Base-by-base conservation (phyloP, 1,284 basidiomycete genomes). In the Ganoderma boninense region DNA sequence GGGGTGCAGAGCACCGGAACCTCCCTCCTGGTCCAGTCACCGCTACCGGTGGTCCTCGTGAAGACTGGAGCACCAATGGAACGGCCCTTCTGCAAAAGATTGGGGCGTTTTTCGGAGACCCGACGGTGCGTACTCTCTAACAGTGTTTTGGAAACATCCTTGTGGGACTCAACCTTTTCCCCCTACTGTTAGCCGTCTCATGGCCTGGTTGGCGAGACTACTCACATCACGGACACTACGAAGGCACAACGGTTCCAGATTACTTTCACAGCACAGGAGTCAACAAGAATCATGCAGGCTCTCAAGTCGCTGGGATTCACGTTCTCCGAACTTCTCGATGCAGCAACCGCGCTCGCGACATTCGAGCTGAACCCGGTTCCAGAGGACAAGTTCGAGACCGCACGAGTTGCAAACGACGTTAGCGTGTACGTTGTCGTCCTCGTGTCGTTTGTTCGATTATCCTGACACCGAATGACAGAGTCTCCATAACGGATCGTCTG, bases 1-100 rank as follows among this genome's bases (percentile, higher is more conserved):
- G 72, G 72, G 72, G 72, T 5, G 38, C 49, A 10, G 72, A 73
- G 32, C 64, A 64, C 65, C 26, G 52, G 38, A 67, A 69, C 43
- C 63, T 73, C 18, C 69, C 69, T 8, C 46, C 64, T 11, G 72
- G 72, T 10, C 67, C 68, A 11, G 62, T 73, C 40, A 65, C 49
- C 26, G 67, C 65, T 1, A 67, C 72, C 3, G 72, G 72, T 10
- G 72, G 69, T 1, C 61, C 65, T n/a, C 64, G 64, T 13, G 44
- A 61, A 4, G 67, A 63, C 14, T 70, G 69, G 67, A 46, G 63
- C 20, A 56, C 44, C 16, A 35, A 69, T n/a, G 72, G 68, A 7
- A 56, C 65, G n/a, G 26, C 18, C 16, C 44, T 66, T 43, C 26
- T 56, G 8, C 35, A 60, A 13, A 60, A 60, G 35, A n/a, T 60